phyloP scores from a whole-genome alignment of 208 protist species.

The Crithidia thermophila region DNA sequence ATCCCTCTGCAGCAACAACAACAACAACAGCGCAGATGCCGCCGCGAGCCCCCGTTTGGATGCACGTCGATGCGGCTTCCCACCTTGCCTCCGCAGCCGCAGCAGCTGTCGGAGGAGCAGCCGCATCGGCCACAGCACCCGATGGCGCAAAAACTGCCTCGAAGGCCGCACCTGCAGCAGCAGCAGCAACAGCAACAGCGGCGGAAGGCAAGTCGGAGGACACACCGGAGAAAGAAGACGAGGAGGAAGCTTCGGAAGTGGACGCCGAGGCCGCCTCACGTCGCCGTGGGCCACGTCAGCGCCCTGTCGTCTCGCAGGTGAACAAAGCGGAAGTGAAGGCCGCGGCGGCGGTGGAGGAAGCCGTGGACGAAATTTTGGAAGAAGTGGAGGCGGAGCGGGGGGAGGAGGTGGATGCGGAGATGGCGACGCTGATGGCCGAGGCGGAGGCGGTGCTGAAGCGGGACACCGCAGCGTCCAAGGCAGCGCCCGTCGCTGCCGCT shows the following conservation, averaged over 20 bases:
- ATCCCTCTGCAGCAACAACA: neutral
- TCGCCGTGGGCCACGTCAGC: conserved; percentile 14
- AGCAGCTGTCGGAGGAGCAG: neutral
- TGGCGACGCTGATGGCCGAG: conserved; percentile 19
- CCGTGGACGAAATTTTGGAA: conserved; percentile 38
- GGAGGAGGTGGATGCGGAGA: conserved; percentile 26
- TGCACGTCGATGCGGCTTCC: conserved; percentile 4
- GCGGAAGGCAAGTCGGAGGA: conserved; percentile 5
- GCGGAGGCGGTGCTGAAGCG: conserved; percentile 22
- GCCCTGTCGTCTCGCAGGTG: neutral
- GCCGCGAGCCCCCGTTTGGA: neutral
- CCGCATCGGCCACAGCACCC: neutral
- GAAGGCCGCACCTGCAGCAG: neutral
- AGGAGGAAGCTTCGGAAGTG: conserved; percentile 22
- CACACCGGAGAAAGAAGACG: neutral
- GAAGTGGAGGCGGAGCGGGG: conserved; percentile 1
- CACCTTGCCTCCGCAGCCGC: conserved; percentile 9
- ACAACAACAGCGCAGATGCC: neutral
- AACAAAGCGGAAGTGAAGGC: conserved; percentile 16
- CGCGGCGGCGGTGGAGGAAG: conserved; percentile 36
- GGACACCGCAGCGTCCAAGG: neutral
- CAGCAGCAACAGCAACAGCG: neutral
- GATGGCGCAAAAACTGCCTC: conserved; percentile 12
- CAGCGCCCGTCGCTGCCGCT: conserved; percentile 3
- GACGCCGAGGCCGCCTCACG: neutral